Evolutionary conservation across 176 grass and related monocot genomes (phyloP), one percentile per base, ranked within the genome.

Genomic region (Musa schizocarpa): DNA sequence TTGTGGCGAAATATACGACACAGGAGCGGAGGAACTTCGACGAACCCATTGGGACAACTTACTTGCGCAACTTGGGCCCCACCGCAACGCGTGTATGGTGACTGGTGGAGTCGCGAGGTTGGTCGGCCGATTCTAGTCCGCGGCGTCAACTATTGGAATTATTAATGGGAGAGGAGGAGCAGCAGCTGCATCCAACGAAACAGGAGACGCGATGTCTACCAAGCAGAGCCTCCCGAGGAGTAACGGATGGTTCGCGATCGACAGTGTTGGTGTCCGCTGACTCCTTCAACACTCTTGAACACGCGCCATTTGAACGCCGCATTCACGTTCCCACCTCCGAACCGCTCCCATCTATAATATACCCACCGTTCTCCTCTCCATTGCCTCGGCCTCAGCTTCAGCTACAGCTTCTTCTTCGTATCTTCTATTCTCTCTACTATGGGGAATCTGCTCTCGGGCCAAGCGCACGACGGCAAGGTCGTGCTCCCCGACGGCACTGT

Each of bases 401-500:
- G 22, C 22, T 22, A 22, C 22, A 13, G 13, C 54, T 56, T 19
- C 54, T 56, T 56, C 54, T 56, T 56, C 54, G 12, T 56, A 12
- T 56, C 54, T 19, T 14, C 13, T 19, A 3, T 16, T 19, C 10
- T 16, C 16, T 4, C 54, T 19, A 14, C 13, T 3, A 56, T 56
- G 54, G 54, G 54, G 54, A 56, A 56, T 1, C 16, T 56, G 14
- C 12, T 56, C 10, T 19, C 54, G 3, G 10, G 54, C 13, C 34
- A 43, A 43, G 34, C 34, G 34, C 34, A 78, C 19, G 85, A 75
- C 6, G 90, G 88, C 83, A 99, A 94, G 86, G 78, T 99, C 65
- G 85, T 99, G 65, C 86, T 92, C 71, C 84, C 88, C 53, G 88
- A 99, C 68, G 95, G 95, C 29, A 94, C 82, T 72, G 77, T 88